These are phyloP conservation scores for Yamadazyma buinensis DNA, from an alignment of 1,139 yeast genomes.

Conservation along the genomic window DNA sequence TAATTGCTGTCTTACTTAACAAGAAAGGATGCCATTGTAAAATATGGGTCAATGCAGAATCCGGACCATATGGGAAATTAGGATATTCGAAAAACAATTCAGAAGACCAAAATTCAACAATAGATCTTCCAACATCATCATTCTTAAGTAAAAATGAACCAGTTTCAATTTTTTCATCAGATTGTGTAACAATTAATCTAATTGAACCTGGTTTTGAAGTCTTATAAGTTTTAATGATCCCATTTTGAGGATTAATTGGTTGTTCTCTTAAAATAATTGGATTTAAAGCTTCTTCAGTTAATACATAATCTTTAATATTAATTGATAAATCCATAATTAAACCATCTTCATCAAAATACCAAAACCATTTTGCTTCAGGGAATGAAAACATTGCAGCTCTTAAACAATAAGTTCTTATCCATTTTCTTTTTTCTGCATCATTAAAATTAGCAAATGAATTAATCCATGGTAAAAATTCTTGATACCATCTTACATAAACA, in stretches of 20 bases:
- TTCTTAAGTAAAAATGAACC: conserved; percentile 67
- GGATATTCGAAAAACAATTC: conserved; percentile 62
- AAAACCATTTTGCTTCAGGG: conserved; percentile 78
- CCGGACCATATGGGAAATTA: conserved; percentile 58
- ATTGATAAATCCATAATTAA: conserved; percentile 63
- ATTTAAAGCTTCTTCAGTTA: conserved; percentile 54
- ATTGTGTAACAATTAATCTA: conserved; percentile 64
- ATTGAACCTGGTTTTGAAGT: conserved; percentile 52
- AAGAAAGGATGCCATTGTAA: conserved; percentile 91
- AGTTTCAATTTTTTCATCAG: conserved; percentile 56
- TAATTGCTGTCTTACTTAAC: conserved; percentile 65
- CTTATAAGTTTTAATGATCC: conserved; percentile 67
- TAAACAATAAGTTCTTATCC: conserved; percentile 59
- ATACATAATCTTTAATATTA: conserved; percentile 53
- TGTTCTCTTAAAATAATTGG: conserved; percentile 60
- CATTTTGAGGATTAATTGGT: conserved; percentile 65
- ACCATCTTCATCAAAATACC: conserved; percentile 78
- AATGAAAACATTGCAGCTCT: conserved; percentile 86
- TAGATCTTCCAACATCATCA: conserved; percentile 57
- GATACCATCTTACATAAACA: conserved; percentile 74
- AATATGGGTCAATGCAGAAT: conserved; percentile 71
- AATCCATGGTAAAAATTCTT: conserved; percentile 67
- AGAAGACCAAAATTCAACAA: conserved; percentile 75
- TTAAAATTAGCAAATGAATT: conserved; percentile 39
- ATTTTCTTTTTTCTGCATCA: conserved; percentile 36